phyloP scores from a whole-genome alignment of 2,329 filamentous ascomycete genomes.

The Alternaria triticina region DNA sequence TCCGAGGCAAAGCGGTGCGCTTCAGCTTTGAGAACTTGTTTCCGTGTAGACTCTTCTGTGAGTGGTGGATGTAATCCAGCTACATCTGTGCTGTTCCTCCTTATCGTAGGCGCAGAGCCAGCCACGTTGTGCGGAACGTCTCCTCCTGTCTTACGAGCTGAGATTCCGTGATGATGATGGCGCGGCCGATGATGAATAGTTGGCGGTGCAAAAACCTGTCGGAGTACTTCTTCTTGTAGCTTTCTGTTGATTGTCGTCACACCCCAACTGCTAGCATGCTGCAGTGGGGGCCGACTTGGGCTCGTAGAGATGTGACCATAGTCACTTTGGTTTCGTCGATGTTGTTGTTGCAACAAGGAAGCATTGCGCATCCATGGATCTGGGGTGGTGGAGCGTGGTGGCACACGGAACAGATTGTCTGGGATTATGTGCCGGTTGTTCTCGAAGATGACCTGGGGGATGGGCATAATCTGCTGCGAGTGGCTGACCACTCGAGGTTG shows the following conservation, averaged over 20 bases:
- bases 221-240: conserved; percentile 87
- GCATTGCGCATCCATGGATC: conserved; percentile 43
- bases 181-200: conserved; percentile 81
- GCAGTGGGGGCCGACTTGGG: conserved; percentile 51
- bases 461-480: conserved; percentile 74
- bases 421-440: conserved; percentile 95
- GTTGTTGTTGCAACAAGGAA: conserved; percentile 39
- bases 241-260: conserved; percentile 89
- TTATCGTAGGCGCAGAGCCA: conserved; percentile 42
- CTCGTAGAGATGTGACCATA: conserved; percentile 31
- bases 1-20: conserved; percentile 43
- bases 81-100: conserved; percentile 50
- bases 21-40: conserved; percentile 52
- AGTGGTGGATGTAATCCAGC: conserved; percentile 33
- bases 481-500: conserved; percentile 67
- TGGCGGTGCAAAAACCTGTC: conserved; percentile 87
- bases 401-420: conserved; percentile 75
- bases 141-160: conserved; percentile 50
- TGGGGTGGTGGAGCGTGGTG: conserved; percentile 52
- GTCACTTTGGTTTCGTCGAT: conserved; percentile 47
- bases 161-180: conserved; percentile 69
- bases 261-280: conserved; percentile 72
- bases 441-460: conserved; percentile 90
- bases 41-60: conserved; percentile 48
- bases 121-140: conserved; percentile 34